These are phyloP conservation scores for Mallotus repandus DNA, from an alignment of 441 rosid genomes.

Conservation along the genomic window DNA sequence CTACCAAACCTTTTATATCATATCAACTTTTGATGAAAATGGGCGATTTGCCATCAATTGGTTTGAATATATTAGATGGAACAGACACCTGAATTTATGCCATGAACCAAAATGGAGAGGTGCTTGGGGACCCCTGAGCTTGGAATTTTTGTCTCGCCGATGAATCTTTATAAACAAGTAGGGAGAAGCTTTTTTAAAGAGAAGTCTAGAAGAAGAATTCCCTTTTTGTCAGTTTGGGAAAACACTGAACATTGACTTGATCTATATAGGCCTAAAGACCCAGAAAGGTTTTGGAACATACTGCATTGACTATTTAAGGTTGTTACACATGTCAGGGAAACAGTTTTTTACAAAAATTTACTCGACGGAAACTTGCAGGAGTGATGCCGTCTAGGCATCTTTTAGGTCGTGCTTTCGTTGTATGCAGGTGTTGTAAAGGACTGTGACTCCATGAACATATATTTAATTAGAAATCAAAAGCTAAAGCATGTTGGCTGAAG, in stretches of 20 bases:
- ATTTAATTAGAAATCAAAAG: not conserved
- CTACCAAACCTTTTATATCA: not conserved
- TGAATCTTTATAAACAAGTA: slow-evolving; percentile 1
- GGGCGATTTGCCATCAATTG: too few species aligned
- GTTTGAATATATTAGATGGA: too few species aligned
- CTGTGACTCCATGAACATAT: too few species aligned
- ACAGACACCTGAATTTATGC: too few species aligned
- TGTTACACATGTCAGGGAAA: not conserved
- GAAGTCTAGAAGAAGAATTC: not conserved
- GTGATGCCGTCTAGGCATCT: too few species aligned
- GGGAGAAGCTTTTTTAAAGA: not conserved
- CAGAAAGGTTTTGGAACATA: slow-evolving; percentile 1
- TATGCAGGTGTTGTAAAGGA: too few species aligned
- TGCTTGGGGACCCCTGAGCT: too few species aligned
- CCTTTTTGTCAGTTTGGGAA: not conserved
- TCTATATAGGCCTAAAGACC: slow-evolving; percentile 10
- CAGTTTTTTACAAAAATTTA: too few species aligned
- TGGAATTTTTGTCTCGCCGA: not conserved
- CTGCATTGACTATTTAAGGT: not conserved
- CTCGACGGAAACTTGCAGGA: too few species aligned
- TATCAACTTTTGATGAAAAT: not conserved
- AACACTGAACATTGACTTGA: slow-evolving; percentile 5
- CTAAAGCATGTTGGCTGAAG: not conserved
- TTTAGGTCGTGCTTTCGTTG: too few species aligned
- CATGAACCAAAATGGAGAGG: too few species aligned